These are phyloP conservation scores for Mrakiaceae sp. DNA, from an alignment of 1,284 basidiomycete species.

Conservation along the genomic window DNA sequence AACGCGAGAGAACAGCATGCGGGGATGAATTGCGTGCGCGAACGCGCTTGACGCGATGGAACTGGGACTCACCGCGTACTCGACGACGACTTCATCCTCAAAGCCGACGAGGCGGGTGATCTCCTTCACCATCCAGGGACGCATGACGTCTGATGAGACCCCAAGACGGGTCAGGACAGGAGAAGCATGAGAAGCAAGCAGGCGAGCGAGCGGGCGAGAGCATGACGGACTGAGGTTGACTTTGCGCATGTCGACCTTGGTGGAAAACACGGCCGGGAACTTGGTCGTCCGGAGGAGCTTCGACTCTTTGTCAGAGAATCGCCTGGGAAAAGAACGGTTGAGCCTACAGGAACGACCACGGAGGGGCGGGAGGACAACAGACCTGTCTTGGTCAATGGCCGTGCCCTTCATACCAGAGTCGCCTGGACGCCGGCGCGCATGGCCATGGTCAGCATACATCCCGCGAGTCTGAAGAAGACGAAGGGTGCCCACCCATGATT, in stretches of 20 bases:
- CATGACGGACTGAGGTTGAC: conserved; percentile 47
- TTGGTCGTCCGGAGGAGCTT: conserved; percentile 78
- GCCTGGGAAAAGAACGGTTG: conserved; percentile 20
- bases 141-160: conserved; percentile 39
- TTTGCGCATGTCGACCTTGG: conserved; percentile 84
- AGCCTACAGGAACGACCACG: no score
- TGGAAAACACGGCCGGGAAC: conserved; percentile 47
- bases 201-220: background rate
- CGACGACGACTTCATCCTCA: conserved; percentile 93
- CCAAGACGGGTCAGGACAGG: background rate
- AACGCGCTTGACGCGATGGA: background rate
- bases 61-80: conserved; percentile 51
- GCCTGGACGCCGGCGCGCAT: no score
- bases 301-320: conserved; percentile 91
- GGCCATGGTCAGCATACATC: no score
- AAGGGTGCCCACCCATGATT: no score
- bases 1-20: background rate
- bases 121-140: conserved; percentile 88
- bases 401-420: no score
- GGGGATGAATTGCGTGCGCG: background rate
- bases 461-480: no score
- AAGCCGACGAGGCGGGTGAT: conserved; percentile 80
- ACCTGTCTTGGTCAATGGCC: no score
- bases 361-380: no score
- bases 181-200: background rate